Evolutionary conservation across 495 filamentous ascomycete genomes (phyloP), one percentile per base, ranked within the genome.

Genomic region (Xylaria sp.): DNA sequence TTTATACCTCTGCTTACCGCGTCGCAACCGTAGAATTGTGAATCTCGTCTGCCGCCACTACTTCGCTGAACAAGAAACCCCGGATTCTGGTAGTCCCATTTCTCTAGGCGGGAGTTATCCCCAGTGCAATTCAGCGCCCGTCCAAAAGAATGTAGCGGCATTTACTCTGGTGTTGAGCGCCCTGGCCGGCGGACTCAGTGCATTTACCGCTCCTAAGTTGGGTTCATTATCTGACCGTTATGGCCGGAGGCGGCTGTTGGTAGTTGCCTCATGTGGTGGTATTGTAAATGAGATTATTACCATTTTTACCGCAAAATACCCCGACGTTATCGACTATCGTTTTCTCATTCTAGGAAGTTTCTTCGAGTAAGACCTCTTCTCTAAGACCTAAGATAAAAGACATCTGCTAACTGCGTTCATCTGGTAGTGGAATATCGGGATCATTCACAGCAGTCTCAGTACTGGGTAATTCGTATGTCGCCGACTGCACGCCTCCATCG

Each of bases 171-270:
- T 91, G 72, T 82, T 92, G 67, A 91, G 85, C 68, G 85, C 97
- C 44, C 84, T 91, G 21, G 85, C 87, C 4, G 95, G 95, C 2
- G 81, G 91, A 4, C 79, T 97, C 3, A 86, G 86, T 65, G 93
- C 94, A 8, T 75, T 98, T 72, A 89, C 89, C 29, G 91, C 91
- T 57, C 96, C 96, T 3, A 93, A 92, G 68, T 79, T 99, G 5
- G 96, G 96, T 3, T 86, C 90, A 0, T 80, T 97, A 26, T 98
- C 95, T 2, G 96, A 99, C 83, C 90, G 93, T 7, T 93, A 94
- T 81, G 96, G 96, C 2, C 88, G 96, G 58, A 93, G 90, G 55
- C 83, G 76, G 21, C 76, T 97, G 46, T 88, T 98, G 66, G 85
- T 90, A 17, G 73, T 93, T 41, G 86, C 88, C 29, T 90, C 90